Evolutionary conservation across 1,139 yeast species (phyloP).

Genomic region (Saccharomycopsis hybrid): DNA sequence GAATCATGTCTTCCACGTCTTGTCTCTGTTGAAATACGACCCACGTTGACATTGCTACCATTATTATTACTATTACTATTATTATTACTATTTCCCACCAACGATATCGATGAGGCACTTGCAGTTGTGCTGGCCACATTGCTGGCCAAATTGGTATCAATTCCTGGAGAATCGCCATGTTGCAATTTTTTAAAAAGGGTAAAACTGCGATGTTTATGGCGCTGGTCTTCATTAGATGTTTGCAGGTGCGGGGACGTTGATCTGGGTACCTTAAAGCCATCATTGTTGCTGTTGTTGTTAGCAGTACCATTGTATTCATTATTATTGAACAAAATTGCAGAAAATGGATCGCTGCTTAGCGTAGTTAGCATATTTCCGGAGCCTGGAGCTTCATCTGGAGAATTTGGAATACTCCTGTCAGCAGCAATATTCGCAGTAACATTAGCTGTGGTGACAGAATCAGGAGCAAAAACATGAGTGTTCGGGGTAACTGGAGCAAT

Average conservation of each 20-base stretch:
- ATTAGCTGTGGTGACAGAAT: too few species aligned
- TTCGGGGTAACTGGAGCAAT: too few species aligned
- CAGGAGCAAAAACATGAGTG: too few species aligned
- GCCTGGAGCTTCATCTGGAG: too few species aligned
- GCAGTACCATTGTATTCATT: not conserved
- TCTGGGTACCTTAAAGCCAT: not conserved
- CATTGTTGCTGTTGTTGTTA: not conserved
- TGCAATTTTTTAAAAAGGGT: slow-evolving; percentile 3
- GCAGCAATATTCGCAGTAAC: too few species aligned
- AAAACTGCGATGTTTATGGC: slow-evolving; percentile 6
- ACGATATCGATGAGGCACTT: too few species aligned
- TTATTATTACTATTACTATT: too few species aligned
- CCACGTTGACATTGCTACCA: too few species aligned
- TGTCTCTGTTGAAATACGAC: too few species aligned
- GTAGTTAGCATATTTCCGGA: not conserved
- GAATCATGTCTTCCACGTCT: too few species aligned
- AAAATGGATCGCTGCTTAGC: slow-evolving; percentile 13
- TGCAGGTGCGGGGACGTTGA: not conserved
- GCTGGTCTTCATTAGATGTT: not conserved
- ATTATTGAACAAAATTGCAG: slow-evolving; percentile 9
- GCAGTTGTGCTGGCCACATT: not conserved
- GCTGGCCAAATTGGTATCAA: slow-evolving; percentile 4
- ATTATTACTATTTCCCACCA: too few species aligned
- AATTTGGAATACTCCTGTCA: too few species aligned
- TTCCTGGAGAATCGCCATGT: not conserved